Evolutionary conservation across 108 stramenopile genomes (phyloP).

Genomic region (Nannochloropsis oceanica): DNA sequence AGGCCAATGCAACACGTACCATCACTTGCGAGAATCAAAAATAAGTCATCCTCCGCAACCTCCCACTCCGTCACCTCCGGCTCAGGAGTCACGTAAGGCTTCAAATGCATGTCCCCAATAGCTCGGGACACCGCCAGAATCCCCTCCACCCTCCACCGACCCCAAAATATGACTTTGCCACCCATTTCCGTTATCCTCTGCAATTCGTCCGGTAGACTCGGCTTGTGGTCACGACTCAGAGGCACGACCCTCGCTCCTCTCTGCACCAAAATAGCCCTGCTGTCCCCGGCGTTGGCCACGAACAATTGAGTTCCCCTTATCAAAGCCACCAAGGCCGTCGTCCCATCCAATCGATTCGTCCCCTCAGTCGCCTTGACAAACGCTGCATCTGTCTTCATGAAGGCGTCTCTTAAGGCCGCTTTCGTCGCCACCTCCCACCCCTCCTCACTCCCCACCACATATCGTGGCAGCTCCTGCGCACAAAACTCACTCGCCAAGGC

Average conservation of each 20-base stretch:
- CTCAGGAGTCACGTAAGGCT: background rate
- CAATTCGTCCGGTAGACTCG: slow-evolving; percentile 23
- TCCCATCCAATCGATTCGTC: slow-evolving; percentile 15
- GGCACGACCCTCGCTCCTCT: background rate
- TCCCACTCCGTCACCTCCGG: background rate
- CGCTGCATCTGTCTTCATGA: background rate
- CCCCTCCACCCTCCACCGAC: slow-evolving; percentile 36
- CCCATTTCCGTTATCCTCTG: slow-evolving; percentile 19
- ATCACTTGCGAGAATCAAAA: background rate
- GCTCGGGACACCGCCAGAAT: slow-evolving; percentile 37
- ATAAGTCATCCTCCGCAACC: background rate
- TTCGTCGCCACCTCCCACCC: background rate
- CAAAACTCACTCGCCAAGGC: background rate
- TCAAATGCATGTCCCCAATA: slow-evolving; percentile 28
- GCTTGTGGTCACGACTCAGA: slow-evolving; percentile 37
- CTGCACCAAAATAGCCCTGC: slow-evolving; percentile 27
- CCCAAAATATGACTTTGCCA: slow-evolving; percentile 20
- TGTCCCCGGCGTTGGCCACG: slow-evolving; percentile 38
- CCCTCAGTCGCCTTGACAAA: background rate
- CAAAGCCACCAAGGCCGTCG: slow-evolving; percentile 29
- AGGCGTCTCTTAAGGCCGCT: background rate
- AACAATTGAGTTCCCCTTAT: background rate
- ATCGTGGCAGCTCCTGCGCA: background rate
- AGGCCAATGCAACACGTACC: background rate
- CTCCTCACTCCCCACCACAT: background rate